Evolutionary conservation across 129 eudicot species (phyloP).

Genomic region (Cynara cardunculus): DNA sequence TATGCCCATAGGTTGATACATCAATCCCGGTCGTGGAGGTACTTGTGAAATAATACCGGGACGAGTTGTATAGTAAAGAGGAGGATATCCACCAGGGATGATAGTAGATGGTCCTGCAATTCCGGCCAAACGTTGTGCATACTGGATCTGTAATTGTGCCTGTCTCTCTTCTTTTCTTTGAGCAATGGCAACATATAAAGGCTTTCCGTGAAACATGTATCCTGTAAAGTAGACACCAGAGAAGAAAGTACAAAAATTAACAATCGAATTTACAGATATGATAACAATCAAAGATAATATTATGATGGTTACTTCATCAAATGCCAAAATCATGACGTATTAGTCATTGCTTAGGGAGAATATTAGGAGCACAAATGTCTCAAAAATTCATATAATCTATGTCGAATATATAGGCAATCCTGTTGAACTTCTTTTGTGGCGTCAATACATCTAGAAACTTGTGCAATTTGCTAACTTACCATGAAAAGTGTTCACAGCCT

Average conservation of each 20-base stretch:
- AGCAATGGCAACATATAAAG: slow-evolving; percentile 87
- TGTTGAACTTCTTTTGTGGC: too few species aligned
- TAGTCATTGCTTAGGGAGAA: too few species aligned
- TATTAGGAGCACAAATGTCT: too few species aligned
- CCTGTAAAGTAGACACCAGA: slow-evolving; percentile 38
- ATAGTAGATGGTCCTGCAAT: slow-evolving; percentile 49
- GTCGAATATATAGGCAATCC: too few species aligned
- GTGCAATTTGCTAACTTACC: slow-evolving; percentile 58
- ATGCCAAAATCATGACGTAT: too few species aligned
- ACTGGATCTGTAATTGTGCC: slow-evolving; percentile 60
- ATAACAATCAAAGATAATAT: not conserved
- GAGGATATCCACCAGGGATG: slow-evolving; percentile 64
- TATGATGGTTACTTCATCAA: not conserved
- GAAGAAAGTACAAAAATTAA: not conserved
- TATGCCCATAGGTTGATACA: slow-evolving; percentile 65
- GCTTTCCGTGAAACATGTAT: slow-evolving; percentile 62
- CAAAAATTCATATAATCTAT: too few species aligned
- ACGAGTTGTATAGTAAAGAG: slow-evolving; percentile 55
- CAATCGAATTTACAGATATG: not conserved
- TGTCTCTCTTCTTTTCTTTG: slow-evolving; percentile 87
- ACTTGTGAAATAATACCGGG: slow-evolving; percentile 55
- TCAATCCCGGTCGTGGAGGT: slow-evolving; percentile 53
- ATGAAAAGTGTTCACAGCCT: slow-evolving; percentile 62
- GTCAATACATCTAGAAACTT: too few species aligned
- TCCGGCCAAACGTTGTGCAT: slow-evolving; percentile 61